phyloP scores from a whole-genome alignment of 768 basidiomycete species.

The Cystofilobasidium capitatum region DNA sequence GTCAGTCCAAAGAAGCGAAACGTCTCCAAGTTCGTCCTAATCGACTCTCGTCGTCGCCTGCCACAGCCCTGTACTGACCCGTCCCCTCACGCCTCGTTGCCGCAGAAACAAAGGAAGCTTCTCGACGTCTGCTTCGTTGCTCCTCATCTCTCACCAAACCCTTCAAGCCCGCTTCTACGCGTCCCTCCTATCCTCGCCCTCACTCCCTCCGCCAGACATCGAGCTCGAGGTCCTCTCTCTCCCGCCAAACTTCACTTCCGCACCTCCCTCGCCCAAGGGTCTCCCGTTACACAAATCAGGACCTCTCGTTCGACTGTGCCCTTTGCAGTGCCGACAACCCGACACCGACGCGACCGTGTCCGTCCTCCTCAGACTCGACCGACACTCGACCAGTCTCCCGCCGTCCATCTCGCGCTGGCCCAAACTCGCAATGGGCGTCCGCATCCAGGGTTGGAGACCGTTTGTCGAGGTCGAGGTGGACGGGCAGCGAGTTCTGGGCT shows the following conservation, averaged over 20 bases:
- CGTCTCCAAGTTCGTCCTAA: background rate
- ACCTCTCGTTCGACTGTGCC: too few species aligned
- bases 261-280: background rate
- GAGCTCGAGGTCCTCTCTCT: background rate
- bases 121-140: background rate
- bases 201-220: background rate
- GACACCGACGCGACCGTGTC: too few species aligned
- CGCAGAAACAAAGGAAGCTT: background rate
- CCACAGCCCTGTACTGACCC: too few species aligned
- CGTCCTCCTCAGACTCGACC: background rate
- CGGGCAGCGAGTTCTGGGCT: background rate
- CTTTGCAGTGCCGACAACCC: too few species aligned
- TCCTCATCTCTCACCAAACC: background rate
- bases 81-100: background rate
- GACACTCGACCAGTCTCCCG: background rate
- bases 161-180: background rate
- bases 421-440: background rate
- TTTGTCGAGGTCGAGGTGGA: background rate
- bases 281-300: background rate
- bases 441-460: background rate
- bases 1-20: background rate
- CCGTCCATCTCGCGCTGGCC: background rate
- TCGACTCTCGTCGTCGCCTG: background rate
- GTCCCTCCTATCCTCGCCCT: background rate
- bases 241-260: background rate